phyloP scores from a whole-genome alignment of 345 rosid genomes.

The Dipteronia sinensis region DNA sequence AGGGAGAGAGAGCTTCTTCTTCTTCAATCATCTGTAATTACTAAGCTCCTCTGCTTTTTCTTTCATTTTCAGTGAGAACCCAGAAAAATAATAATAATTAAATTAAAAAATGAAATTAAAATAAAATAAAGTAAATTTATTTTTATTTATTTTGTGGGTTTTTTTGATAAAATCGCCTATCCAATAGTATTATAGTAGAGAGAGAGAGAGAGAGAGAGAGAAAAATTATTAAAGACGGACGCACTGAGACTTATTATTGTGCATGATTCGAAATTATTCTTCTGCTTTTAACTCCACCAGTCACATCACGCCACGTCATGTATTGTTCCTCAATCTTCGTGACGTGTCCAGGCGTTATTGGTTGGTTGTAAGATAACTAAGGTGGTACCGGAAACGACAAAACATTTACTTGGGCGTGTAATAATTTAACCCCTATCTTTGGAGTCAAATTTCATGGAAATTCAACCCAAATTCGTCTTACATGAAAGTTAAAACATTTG shows the following conservation, averaged over 20 bases:
- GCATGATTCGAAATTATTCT: constrained; percentile 22
- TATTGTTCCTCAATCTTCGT: neutral
- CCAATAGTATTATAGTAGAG: constrained; percentile 30
- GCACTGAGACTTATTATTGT: constrained; percentile 28
- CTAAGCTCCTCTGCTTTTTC: constrained; percentile 22
- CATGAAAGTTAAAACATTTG: constrained; percentile 38
- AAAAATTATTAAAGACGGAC: constrained; percentile 28
- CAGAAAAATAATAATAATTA: neutral
- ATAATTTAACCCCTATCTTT: constrained; percentile 28
- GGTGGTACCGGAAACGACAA: constrained; percentile 5
- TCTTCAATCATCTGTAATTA: constrained; percentile 24
- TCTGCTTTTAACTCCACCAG: constrained; percentile 30
- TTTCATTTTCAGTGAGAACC: neutral
- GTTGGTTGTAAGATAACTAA: neutral
- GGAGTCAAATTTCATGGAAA: constrained; percentile 60
- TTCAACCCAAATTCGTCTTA: constrained; percentile 66
- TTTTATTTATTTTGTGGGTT: constrained; percentile 9
- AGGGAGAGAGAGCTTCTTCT: constrained; percentile 17
- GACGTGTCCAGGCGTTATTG: constrained; percentile 34
- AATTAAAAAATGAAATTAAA: neutral
- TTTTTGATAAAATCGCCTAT: constrained; percentile 46
- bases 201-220: constrained; percentile 21
- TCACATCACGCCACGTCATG: constrained; percentile 28
- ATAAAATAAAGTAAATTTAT: neutral
- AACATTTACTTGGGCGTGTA: constrained; percentile 21